phyloP scores from a whole-genome alignment of 176 grass and related monocot species.

The Rhynchospora tenuis region DNA sequence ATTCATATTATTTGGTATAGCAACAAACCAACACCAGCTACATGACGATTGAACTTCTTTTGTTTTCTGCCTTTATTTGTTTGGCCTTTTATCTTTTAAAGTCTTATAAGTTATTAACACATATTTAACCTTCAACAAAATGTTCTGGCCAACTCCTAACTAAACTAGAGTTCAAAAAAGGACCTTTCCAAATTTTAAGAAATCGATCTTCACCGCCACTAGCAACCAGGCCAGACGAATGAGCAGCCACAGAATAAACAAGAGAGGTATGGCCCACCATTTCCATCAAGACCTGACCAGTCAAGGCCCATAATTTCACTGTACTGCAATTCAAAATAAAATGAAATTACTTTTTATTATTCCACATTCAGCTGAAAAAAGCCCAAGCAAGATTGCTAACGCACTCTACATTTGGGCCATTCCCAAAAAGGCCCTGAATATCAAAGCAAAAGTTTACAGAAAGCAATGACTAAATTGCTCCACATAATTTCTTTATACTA shows the following conservation, averaged over 20 bases:
- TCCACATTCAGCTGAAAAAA: not conserved
- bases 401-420: not conserved
- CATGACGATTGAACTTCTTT: not conserved
- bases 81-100: not conserved
- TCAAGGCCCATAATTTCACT: constrained; percentile 86
- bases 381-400: not conserved
- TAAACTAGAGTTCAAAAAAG: constrained; percentile 1
- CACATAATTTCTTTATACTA: too few species aligned
- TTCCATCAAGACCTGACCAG: constrained; percentile 80
- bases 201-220: constrained; percentile 90
- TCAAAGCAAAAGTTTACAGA: not conserved
- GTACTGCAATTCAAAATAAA: constrained; percentile 41
- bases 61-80: not conserved
- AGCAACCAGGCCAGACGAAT: constrained; percentile 89
- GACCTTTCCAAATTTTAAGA: constrained; percentile 97
- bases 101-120: not conserved
- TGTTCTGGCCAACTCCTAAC: not conserved
- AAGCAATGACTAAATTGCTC: not conserved
- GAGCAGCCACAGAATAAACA: constrained; percentile 84
- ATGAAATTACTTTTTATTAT: not conserved
- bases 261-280: constrained; percentile 95
- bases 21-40: not conserved
- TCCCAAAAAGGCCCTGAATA: not conserved
- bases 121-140: not conserved
- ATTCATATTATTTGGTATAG: not conserved